These are phyloP conservation scores for Quercus bicolor DNA, from an alignment of 306 rosid genomes.

Conservation along the genomic window DNA sequence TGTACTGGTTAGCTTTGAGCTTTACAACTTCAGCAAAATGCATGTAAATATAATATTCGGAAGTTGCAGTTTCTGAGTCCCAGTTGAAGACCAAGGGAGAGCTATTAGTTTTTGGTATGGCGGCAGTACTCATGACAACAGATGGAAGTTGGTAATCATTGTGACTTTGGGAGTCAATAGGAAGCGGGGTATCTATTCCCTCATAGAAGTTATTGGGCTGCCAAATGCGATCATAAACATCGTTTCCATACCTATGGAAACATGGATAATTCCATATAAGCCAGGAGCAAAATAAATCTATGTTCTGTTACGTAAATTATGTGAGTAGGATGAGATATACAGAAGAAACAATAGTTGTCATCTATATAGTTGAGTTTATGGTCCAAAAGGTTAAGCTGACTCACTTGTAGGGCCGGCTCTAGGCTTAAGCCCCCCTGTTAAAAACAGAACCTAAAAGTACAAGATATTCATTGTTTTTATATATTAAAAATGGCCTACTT, in stretches of 20 bases:
- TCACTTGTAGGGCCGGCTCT: no score
- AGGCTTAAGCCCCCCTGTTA: no score
- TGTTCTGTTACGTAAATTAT: no score
- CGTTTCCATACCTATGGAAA: constrained; percentile 32
- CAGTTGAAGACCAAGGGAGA: neutral
- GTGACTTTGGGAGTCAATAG: neutral
- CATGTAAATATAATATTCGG: constrained; percentile 10
- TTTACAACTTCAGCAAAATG: constrained; percentile 29
- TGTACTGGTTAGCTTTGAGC: constrained; percentile 15
- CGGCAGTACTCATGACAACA: constrained; percentile 34
- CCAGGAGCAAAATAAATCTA: neutral
- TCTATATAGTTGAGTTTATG: no score
- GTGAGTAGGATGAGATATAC: no score
- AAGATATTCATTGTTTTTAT: no score
- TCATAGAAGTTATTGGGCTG: no score
- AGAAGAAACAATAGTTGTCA: no score
- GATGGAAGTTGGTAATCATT: constrained; percentile 11
- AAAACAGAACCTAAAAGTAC: no score
- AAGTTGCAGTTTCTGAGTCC: neutral
- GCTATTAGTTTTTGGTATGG: neutral
- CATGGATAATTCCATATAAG: neutral
- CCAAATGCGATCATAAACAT: constrained; percentile 41
- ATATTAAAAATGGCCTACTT: no score
- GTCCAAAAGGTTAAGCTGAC: no score
- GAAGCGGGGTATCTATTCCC: neutral